phyloP scores from a whole-genome alignment of 257 asterid species.

The Petunia axillaris region DNA sequence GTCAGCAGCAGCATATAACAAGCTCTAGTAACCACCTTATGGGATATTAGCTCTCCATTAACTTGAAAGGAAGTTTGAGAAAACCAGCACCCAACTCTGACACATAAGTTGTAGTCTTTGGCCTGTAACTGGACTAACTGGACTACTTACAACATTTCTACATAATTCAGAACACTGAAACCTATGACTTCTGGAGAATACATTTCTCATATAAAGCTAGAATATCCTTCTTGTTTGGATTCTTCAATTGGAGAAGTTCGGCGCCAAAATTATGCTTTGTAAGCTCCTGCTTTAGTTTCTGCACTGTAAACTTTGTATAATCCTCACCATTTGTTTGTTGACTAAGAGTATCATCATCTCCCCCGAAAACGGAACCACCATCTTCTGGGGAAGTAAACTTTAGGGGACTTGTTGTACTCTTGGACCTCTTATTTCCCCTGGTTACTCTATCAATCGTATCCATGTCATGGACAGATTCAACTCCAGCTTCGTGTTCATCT shows the following conservation, averaged over 20 bases:
- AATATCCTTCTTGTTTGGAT: conserved; percentile 67
- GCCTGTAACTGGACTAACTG: conserved; percentile 1
- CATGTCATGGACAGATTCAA: conserved; percentile 71
- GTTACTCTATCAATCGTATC: conserved; percentile 50
- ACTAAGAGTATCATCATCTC: conserved; percentile 66
- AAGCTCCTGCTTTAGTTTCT: conserved; percentile 72
- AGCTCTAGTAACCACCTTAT: background rate
- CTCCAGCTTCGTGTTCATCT: conserved; percentile 75
- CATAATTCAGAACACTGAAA: background rate
- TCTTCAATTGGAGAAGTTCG: conserved; percentile 69
- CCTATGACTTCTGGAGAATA: conserved; percentile 52
- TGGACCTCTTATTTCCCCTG: conserved; percentile 73
- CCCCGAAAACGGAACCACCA: conserved; percentile 81
- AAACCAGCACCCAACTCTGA: background rate
- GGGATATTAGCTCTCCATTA: background rate
- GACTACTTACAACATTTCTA: conserved; percentile 14
- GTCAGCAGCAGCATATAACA: background rate
- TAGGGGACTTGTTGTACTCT: conserved; percentile 73
- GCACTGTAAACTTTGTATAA: conserved; percentile 65
- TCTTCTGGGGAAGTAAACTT: conserved; percentile 69
- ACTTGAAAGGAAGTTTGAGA: background rate
- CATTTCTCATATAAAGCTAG: conserved; percentile 74
- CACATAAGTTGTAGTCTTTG: background rate
- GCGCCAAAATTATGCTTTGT: conserved; percentile 70
- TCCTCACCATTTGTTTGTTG: conserved; percentile 65